phyloP scores from a whole-genome alignment of 768 basidiomycete genomes.

The Lactarius vividus region DNA sequence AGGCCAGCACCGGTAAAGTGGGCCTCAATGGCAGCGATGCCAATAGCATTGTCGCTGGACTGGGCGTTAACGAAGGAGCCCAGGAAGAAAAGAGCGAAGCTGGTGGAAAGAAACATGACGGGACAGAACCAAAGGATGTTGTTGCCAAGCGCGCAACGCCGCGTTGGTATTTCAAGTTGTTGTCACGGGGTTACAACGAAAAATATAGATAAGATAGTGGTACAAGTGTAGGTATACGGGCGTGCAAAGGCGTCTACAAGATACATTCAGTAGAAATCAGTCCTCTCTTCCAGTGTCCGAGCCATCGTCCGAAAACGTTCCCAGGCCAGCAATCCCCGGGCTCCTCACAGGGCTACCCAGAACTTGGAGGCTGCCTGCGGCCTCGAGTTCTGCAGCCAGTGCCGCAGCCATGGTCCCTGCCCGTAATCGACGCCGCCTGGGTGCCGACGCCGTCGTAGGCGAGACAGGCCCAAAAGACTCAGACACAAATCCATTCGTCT shows the following conservation, averaged over 20 bases:
- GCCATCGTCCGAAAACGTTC: constrained; percentile 10
- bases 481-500: constrained; percentile 62
- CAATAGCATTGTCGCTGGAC: constrained; percentile 38
- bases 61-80: constrained; percentile 48
- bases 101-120: constrained; percentile 14
- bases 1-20: constrained; percentile 61
- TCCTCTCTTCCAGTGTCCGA: constrained; percentile 25
- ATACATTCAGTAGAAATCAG: constrained; percentile 18
- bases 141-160: background rate
- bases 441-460: constrained; percentile 26
- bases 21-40: constrained; percentile 60
- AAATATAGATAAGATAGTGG: constrained; percentile 21
- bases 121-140: background rate
- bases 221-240: constrained; percentile 1
- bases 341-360: constrained; percentile 13
- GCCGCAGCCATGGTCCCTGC: constrained; percentile 21
- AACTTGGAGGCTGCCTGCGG: constrained; percentile 18
- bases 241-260: constrained; percentile 8
- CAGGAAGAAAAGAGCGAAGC: constrained; percentile 40
- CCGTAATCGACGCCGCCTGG: constrained; percentile 29
- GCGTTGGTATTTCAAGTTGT: background rate
- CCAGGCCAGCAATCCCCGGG: constrained; percentile 9
- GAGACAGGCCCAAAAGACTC: constrained; percentile 31
- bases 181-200: background rate
- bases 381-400: constrained; percentile 27